A percentile compares a stretch with the other conserved stretches of the same genome.
These are phyloP conservation scores for Eucalyptus regnans DNA, from an alignment of 345 rosid species.

Conservation along the genomic window DNA sequence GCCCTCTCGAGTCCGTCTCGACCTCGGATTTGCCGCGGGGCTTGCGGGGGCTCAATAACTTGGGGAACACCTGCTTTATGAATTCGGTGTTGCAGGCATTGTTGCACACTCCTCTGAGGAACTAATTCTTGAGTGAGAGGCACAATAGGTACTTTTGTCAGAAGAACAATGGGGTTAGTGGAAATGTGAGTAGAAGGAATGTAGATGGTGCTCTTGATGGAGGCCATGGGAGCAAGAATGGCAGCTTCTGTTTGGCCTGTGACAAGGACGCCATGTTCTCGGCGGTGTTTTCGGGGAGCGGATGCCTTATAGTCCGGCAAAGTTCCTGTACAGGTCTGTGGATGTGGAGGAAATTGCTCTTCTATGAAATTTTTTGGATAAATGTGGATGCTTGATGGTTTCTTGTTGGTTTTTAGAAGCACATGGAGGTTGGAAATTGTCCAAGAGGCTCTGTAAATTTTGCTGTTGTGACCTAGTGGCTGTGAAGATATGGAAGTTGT, in stretches of 20 bases:
- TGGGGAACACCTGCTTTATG: conserved; percentile 89
- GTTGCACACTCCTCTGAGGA: conserved; percentile 77
- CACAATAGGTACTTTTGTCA: conserved; percentile 55
- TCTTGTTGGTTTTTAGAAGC: neutral
- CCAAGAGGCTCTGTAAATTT: neutral
- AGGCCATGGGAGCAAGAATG: conserved; percentile 41
- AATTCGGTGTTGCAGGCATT: conserved; percentile 85
- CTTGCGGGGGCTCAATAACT: conserved; percentile 64
- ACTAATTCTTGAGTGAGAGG: conserved; percentile 64
- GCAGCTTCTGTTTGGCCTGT: conserved; percentile 58
- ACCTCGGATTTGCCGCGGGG: conserved; percentile 57
- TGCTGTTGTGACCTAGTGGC: neutral
- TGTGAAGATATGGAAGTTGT: neutral
- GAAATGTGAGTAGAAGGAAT: neutral
- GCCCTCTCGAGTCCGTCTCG: conserved; percentile 34
- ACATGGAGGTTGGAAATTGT: neutral
- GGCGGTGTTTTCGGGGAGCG: conserved; percentile 70
- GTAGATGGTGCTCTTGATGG: conserved; percentile 43
- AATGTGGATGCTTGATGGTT: neutral
- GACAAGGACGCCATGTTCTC: conserved; percentile 59
- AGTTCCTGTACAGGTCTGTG: conserved; percentile 67
- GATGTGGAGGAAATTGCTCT: neutral
- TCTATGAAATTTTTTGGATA: neutral
- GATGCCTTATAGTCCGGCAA: conserved; percentile 73
- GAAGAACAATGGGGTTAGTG: conserved; percentile 11